Evolutionary conservation across 352 stramenopile genomes (phyloP).

Genomic region (Thalassiosira oceanica): DNA sequence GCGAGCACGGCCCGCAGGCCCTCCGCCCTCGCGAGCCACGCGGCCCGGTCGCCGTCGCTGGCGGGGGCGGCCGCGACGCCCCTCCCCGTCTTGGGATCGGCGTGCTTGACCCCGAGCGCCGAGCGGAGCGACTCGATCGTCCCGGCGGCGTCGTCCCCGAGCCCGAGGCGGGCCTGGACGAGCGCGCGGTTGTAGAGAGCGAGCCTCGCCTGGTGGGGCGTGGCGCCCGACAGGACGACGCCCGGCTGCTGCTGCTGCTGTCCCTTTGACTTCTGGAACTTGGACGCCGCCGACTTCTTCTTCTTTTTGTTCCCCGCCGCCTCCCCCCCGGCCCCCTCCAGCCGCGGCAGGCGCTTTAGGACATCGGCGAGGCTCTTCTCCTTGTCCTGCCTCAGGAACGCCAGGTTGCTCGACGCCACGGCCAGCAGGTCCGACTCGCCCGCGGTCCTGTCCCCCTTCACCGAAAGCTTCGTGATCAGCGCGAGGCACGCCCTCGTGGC

Average conservation of each 20-base stretch:
- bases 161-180: conserved; percentile 38
- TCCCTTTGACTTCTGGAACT: background rate
- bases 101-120: conserved; percentile 24
- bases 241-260: background rate
- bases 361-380: conserved; percentile 46
- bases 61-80: too few relatives aligned
- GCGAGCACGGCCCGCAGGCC: background rate
- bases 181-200: conserved; percentile 47
- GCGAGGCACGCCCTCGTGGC: conserved; percentile 35
- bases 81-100: too few relatives aligned
- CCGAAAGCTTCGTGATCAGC: conserved; percentile 15
- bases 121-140: conserved; percentile 36
- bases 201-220: conserved; percentile 41
- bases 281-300: background rate
- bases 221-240: conserved; percentile 39
- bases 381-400: conserved; percentile 38
- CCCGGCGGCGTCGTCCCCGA: conserved; percentile 21
- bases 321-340: background rate
- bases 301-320: conserved; percentile 1
- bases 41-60: too few relatives aligned
- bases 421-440: conserved; percentile 33
- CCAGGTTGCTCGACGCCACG: conserved; percentile 42
- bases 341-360: conserved; percentile 27
- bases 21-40: conserved; percentile 1
- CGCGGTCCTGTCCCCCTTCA: background rate